phyloP scores from a whole-genome alignment of 305 asterid genomes.

The Solanum hybrid region DNA sequence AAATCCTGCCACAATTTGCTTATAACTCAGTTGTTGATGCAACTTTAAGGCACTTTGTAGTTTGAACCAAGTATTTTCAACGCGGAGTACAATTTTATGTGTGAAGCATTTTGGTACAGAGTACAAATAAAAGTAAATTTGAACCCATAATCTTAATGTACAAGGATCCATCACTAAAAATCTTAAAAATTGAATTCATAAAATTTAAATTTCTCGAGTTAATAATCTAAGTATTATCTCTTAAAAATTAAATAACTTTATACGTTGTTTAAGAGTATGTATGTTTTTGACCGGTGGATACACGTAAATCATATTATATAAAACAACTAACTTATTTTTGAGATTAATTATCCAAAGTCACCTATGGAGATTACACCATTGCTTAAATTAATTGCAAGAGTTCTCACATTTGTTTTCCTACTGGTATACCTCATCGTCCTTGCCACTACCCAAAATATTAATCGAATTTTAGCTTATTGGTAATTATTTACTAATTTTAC shows the following conservation, averaged over 20 bases:
- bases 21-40: neutral
- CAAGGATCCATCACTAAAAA: neutral
- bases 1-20: neutral
- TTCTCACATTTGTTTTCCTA: conserved; percentile 17
- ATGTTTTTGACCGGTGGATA: neutral
- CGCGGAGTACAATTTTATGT: neutral
- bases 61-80: neutral
- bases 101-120: neutral
- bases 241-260: neutral
- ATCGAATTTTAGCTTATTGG: neutral
- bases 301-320: neutral
- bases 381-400: conserved; percentile 14
- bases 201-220: neutral
- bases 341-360: neutral
- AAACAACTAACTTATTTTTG: neutral
- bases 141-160: neutral
- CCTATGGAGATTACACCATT: neutral
- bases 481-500: neutral
- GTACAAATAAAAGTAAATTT: neutral
- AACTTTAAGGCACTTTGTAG: neutral
- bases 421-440: neutral
- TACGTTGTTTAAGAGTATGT: neutral
- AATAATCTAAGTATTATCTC: neutral
- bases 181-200: neutral
- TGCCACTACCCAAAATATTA: neutral